Conservation (phyloP, 139 green algal genomes). For the Gonium pectorale region DNA sequence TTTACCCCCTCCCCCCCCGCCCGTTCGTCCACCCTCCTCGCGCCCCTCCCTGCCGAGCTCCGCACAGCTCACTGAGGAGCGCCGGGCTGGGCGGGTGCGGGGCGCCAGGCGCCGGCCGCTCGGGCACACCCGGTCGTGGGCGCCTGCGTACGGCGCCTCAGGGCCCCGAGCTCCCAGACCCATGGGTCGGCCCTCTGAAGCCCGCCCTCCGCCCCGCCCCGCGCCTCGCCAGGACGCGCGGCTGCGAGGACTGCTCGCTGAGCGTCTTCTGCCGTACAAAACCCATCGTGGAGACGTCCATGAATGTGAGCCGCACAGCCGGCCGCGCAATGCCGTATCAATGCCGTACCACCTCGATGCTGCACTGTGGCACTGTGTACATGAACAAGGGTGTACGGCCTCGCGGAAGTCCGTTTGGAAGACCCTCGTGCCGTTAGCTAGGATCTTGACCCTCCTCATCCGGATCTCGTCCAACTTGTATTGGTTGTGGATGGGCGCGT, state of each 20-base stretch:
- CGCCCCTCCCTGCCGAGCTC: no score
- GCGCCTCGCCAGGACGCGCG: conserved; percentile 50
- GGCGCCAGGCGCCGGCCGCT: no score
- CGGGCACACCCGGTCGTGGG: no score
- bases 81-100: no score
- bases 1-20: no score
- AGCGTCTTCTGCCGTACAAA: conserved; percentile 69
- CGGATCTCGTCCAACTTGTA: background rate
- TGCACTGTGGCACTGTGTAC: no score
- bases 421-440: background rate
- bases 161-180: background rate
- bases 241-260: conserved; percentile 57
- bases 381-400: background rate
- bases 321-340: background rate
- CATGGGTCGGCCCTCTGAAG: background rate
- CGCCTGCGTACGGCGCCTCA: no score
- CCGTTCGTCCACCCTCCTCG: no score
- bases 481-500: background rate
- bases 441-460: background rate
- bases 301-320: conserved; percentile 17
- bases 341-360: background rate
- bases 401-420: background rate
- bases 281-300: conserved; percentile 74
- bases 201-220: background rate
- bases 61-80: no score